Evolutionary conservation across 495 filamentous ascomycete genomes (phyloP).

Genomic region (Aspergillus cavernicola): DNA sequence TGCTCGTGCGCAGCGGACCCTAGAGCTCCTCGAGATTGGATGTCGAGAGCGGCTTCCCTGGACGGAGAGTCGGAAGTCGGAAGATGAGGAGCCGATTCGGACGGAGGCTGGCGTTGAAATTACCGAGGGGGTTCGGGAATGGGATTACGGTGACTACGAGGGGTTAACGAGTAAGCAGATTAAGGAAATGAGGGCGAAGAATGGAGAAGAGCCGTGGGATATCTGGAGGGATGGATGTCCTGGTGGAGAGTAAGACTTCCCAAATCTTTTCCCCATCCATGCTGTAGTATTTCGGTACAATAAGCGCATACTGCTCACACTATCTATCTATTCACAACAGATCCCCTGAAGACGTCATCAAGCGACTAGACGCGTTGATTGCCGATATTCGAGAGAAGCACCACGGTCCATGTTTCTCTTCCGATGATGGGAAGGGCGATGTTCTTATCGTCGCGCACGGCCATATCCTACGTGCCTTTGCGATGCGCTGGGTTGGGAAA

Average conservation of each 20-base stretch:
- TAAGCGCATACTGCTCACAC: not conserved
- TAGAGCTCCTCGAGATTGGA: conserved; percentile 71
- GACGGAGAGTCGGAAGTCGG: conserved; percentile 39
- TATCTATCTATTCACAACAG: conserved; percentile 27
- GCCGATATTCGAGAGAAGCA: conserved; percentile 60
- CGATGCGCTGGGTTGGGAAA: conserved; percentile 79
- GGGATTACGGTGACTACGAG: conserved; percentile 96
- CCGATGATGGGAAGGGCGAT: conserved; percentile 46
- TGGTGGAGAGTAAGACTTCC: conserved; percentile 53
- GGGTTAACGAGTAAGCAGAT: conserved; percentile 79
- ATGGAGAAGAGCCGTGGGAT: conserved; percentile 56
- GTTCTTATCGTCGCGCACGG: conserved; percentile 76
- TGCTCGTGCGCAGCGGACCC: conserved; percentile 77
- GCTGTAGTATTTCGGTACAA: too few species aligned
- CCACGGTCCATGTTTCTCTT: conserved; percentile 38
- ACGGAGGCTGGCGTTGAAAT: conserved; percentile 57
- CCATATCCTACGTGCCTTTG: conserved; percentile 84
- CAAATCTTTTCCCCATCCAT: too few species aligned
- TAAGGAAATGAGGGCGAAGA: conserved; percentile 44
- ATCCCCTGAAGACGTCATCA: conserved; percentile 62
- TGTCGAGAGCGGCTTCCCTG: conserved; percentile 53
- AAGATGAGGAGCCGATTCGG: conserved; percentile 37
- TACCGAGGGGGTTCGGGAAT: conserved; percentile 80
- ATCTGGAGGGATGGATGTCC: conserved; percentile 84
- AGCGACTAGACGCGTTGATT: conserved; percentile 72